Conservation (phyloP, 2,329 filamentous ascomycete species). For the Alternaria brassicicola region DNA sequence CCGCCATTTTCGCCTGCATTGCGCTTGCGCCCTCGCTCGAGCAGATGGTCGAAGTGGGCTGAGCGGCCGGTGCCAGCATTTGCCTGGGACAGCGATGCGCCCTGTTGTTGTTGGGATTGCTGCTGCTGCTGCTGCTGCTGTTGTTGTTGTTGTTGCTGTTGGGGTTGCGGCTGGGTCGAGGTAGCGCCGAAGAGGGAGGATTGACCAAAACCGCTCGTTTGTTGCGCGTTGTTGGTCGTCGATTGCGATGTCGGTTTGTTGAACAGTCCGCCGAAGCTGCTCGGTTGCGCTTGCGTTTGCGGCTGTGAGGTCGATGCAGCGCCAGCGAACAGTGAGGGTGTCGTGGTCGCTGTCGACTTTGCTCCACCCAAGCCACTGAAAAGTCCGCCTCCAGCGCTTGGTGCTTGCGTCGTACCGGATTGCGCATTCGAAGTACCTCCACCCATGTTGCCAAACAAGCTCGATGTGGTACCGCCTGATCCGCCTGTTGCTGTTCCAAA, state of each 20-base stretch:
- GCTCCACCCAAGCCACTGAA: conserved; percentile 39
- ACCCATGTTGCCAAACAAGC: conserved; percentile 40
- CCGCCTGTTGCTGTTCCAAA: conserved; percentile 35
- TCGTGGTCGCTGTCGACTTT: conserved; percentile 45
- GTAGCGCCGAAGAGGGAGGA: conserved; percentile 35
- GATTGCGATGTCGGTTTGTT: conserved; percentile 38
- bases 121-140: conserved; percentile 23
- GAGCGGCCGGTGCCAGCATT: conserved; percentile 52
- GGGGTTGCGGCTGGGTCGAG: conserved; percentile 35
- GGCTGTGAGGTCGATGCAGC: conserved; percentile 30
- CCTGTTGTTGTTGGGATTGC: conserved; percentile 34
- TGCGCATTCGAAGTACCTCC: conserved; percentile 33
- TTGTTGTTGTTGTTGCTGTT: conserved; percentile 26
- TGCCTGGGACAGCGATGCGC: conserved; percentile 43
- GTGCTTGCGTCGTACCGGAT: conserved; percentile 33
- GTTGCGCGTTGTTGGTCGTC: conserved; percentile 32
- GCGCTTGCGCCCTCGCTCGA: conserved; percentile 70
- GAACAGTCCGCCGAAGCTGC: conserved; percentile 31
- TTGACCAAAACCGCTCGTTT: conserved; percentile 38
- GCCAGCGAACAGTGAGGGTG: conserved; percentile 34
- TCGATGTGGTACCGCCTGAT: conserved; percentile 31
- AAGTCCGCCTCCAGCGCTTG: conserved; percentile 42
- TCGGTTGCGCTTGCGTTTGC: conserved; percentile 35
- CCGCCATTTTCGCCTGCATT: conserved; percentile 68
- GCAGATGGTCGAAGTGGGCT: conserved; percentile 68